Conservation (phyloP, 129 eudicot species). For the Helianthus tuberosus region DNA sequence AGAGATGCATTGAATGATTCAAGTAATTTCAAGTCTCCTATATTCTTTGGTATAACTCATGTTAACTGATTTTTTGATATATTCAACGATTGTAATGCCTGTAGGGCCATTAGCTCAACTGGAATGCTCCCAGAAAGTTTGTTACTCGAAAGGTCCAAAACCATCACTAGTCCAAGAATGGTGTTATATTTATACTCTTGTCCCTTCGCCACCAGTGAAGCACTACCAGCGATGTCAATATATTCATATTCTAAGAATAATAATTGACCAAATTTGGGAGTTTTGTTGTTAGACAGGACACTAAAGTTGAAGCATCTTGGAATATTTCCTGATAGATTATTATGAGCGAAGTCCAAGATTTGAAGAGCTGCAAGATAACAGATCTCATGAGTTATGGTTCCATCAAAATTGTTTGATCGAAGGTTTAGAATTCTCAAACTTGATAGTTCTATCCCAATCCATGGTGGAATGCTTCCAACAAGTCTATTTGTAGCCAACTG, state of each 20-base stretch:
- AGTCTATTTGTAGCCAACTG: constrained; percentile 22
- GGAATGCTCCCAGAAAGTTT: constrained; percentile 31
- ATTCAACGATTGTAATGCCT: constrained; percentile 24
- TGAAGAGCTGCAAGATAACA: neutral
- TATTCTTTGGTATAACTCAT: constrained; percentile 37
- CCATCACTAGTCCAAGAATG: constrained; percentile 10
- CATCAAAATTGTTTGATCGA: constrained; percentile 14
- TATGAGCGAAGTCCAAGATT: constrained; percentile 3
- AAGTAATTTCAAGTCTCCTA: constrained; percentile 38
- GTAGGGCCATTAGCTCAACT: constrained; percentile 11
- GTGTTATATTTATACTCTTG: constrained; percentile 17
- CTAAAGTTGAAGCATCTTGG: constrained; percentile 26
- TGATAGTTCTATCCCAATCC: constrained; percentile 18
- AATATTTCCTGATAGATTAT: constrained; percentile 17
- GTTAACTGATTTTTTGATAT: constrained; percentile 42
- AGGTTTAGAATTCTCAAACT: constrained; percentile 15
- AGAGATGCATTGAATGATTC: constrained; percentile 39
- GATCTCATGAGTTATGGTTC: constrained; percentile 8
- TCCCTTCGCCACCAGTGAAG: constrained; percentile 24
- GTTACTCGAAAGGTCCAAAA: constrained; percentile 43
- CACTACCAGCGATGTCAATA: neutral
- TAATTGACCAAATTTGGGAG: neutral
- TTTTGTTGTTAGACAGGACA: neutral
- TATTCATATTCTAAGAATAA: too few relatives aligned
- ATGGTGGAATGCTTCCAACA: constrained; percentile 23